phyloP scores from a whole-genome alignment of 805 yeast species.

The Spathaspora arborariae region DNA sequence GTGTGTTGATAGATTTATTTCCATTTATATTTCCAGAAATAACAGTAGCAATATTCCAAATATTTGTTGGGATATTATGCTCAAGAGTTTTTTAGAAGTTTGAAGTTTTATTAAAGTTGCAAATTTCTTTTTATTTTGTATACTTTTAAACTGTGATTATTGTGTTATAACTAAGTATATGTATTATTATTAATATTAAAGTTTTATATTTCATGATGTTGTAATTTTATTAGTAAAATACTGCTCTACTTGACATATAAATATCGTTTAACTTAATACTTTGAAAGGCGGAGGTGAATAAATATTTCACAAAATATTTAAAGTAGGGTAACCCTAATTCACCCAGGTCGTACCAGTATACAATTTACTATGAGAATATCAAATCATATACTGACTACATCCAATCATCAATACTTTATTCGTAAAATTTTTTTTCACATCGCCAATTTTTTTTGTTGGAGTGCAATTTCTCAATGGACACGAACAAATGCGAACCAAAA shows the following conservation, averaged over 20 bases:
- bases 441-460: constrained; percentile 16
- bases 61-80: not conserved
- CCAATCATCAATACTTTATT: constrained; percentile 2
- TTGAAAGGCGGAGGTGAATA: not conserved
- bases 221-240: not conserved
- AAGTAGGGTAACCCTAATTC: not conserved
- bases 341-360: not conserved
- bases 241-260: not conserved
- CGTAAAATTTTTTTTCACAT: constrained; percentile 2
- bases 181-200: constrained; percentile 2
- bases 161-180: constrained; percentile 3
- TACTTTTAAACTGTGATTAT: not conserved
- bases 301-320: not conserved
- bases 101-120: not conserved
- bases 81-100: not conserved
- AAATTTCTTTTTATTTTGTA: not conserved
- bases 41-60: no score
- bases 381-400: not conserved
- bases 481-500: not conserved
- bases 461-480: constrained; percentile 10
- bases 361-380: not conserved
- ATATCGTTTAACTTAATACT: no score
- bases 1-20: not conserved
- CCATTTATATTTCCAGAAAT: not conserved
- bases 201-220: not conserved